Evolutionary conservation across 75 land plant species (phyloP).

Genomic region (Selaginella moellendorffii): DNA sequence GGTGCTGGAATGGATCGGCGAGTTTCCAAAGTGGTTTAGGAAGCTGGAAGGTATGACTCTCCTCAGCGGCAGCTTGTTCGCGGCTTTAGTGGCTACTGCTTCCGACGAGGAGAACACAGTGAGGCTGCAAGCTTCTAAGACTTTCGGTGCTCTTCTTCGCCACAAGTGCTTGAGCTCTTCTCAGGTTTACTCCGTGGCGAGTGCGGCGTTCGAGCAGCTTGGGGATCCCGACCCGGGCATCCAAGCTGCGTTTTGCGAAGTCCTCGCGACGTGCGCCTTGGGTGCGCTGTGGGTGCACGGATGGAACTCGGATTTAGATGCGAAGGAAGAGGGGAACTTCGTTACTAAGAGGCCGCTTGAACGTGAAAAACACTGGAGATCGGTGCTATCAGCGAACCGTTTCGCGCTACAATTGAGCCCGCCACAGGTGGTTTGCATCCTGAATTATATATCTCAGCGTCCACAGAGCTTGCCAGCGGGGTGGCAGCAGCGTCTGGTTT

Average conservation of each 20-base stretch:
- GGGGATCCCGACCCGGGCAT: constrained; percentile 54
- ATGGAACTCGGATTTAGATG: constrained; percentile 6
- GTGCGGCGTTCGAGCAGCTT: constrained; percentile 63
- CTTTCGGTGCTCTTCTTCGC: constrained; percentile 48
- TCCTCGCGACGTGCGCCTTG: constrained; percentile 43
- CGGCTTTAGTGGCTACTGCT: constrained; percentile 47
- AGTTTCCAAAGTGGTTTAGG: not conserved
- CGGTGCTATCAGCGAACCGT: constrained; percentile 41
- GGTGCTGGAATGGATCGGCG: not conserved
- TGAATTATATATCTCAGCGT: constrained; percentile 82
- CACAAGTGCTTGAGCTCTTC: constrained; percentile 39
- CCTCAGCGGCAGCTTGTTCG: constrained; percentile 26
- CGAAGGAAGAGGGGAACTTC: not conserved
- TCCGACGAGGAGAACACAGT: constrained; percentile 65
- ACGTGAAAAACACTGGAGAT: constrained; percentile 80
- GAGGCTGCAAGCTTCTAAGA: constrained; percentile 39
- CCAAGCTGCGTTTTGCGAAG: constrained; percentile 38
- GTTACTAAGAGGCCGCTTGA: too few relatives aligned
- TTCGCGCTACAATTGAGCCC: constrained; percentile 39
- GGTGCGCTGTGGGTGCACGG: constrained; percentile 34
- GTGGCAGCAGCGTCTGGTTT: constrained; percentile 77
- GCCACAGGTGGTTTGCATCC: constrained; percentile 66
- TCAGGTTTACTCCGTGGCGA: constrained; percentile 33
- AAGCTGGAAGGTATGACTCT: not conserved
- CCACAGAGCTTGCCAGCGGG: constrained; percentile 71